Evolutionary conservation across 129 eudicot genomes (phyloP).

Genomic region (Saposhnikovia divaricata): DNA sequence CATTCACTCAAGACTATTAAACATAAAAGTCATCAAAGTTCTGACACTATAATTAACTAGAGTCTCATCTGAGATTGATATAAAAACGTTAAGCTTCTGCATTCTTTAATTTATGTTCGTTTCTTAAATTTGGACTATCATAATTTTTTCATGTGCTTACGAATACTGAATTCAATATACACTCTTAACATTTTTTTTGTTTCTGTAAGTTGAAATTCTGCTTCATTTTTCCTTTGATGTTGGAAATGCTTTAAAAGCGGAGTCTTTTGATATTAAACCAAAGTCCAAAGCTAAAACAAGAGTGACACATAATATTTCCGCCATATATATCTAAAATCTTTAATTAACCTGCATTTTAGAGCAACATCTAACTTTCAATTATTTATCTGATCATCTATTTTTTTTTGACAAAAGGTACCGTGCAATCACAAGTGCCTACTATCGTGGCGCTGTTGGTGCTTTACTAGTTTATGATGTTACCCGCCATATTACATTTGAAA

Average conservation of each 20-base stretch:
- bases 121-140: background rate
- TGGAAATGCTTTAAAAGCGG: background rate
- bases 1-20: background rate
- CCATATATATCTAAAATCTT: background rate
- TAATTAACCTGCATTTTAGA: background rate
- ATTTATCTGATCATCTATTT: background rate
- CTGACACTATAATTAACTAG: no score
- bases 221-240: background rate
- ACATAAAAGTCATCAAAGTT: no score
- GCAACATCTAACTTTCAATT: background rate
- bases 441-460: slow-evolving; percentile 9
- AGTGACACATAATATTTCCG: background rate
- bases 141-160: background rate
- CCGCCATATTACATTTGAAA: slow-evolving; percentile 2
- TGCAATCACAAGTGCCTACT: slow-evolving; percentile 6
- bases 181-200: background rate
- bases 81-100: background rate
- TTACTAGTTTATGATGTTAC: slow-evolving; percentile 8
- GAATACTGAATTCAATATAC: background rate
- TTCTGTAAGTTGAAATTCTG: background rate
- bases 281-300: background rate
- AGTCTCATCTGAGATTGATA: background rate
- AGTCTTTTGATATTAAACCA: background rate
- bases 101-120: background rate
- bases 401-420: background rate